phyloP scores from a whole-genome alignment of 306 rosid genomes.

The Quercus parvula region DNA sequence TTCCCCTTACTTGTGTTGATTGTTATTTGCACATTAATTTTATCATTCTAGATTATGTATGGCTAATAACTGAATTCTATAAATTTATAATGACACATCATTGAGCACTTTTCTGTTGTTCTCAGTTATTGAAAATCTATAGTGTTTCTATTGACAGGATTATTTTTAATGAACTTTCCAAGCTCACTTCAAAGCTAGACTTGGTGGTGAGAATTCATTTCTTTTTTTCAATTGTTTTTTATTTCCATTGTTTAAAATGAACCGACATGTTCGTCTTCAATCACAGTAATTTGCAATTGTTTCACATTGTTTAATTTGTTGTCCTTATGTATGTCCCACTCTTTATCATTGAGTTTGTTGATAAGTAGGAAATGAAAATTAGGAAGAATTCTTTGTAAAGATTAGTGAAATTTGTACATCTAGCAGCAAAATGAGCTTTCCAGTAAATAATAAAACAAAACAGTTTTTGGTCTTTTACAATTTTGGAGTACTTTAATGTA shows the following conservation, averaged over 20 bases:
- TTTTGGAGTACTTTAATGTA: background rate
- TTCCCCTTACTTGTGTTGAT: no score
- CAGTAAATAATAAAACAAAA: background rate
- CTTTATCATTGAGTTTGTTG: background rate
- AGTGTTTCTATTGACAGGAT: constrained; percentile 46
- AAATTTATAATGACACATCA: background rate
- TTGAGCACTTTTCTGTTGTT: constrained; percentile 5
- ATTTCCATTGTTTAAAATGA: constrained; percentile 18
- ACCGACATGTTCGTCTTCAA: constrained; percentile 13
- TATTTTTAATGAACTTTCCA: constrained; percentile 60
- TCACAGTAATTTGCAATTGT: constrained; percentile 23
- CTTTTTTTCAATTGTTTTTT: constrained; percentile 4
- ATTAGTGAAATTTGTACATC: background rate
- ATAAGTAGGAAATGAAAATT: background rate
- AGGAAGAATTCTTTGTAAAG: background rate
- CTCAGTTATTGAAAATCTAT: constrained; percentile 1
- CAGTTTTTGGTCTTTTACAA: background rate
- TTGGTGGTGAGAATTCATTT: constrained; percentile 55
- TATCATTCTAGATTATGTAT: background rate
- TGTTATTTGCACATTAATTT: no score
- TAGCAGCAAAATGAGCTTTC: background rate
- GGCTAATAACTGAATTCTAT: constrained; percentile 5
- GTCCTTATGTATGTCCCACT: background rate
- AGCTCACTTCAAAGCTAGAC: constrained; percentile 57
- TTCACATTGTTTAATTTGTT: background rate